Evolutionary conservation across 257 asterid genomes (phyloP).

Genomic region (Verbascum thapsus): DNA sequence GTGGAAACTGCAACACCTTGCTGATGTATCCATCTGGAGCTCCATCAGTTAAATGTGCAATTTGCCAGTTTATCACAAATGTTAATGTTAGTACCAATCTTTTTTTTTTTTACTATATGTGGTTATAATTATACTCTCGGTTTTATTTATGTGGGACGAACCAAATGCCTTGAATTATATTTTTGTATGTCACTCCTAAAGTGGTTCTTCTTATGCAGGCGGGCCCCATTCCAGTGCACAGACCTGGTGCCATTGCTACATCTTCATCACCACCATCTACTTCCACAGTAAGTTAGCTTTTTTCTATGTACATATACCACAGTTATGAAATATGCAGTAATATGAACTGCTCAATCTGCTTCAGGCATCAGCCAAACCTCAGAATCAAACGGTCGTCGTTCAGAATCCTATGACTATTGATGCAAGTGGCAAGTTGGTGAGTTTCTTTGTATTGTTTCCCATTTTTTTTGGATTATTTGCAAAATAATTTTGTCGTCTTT

Average conservation of each 20-base stretch:
- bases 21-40: constrained; percentile 99
- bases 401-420: constrained; percentile 88
- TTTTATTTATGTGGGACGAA: no score
- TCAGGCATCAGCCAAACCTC: no score
- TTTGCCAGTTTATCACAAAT: constrained; percentile 82
- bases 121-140: no score
- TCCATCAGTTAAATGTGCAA: constrained; percentile 94
- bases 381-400: constrained; percentile 84
- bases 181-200: not conserved
- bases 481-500: not conserved
- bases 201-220: constrained; percentile 43
- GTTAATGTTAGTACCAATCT: constrained; percentile 62
- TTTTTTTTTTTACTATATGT: no score
- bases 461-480: not conserved
- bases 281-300: constrained; percentile 53
- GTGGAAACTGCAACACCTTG: constrained; percentile 83
- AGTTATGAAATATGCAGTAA: constrained; percentile 8
- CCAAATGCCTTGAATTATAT: constrained; percentile 3
- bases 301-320: constrained; percentile 21
- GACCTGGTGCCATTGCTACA: no score
- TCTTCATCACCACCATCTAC: constrained; percentile 51
- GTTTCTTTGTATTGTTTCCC: constrained; percentile 26
- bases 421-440: constrained; percentile 89
- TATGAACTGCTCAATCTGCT: constrained; percentile 30
- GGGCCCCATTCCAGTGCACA: constrained; percentile 57